phyloP scores from a whole-genome alignment of 306 rosid genomes.

The Fagus crenata region DNA sequence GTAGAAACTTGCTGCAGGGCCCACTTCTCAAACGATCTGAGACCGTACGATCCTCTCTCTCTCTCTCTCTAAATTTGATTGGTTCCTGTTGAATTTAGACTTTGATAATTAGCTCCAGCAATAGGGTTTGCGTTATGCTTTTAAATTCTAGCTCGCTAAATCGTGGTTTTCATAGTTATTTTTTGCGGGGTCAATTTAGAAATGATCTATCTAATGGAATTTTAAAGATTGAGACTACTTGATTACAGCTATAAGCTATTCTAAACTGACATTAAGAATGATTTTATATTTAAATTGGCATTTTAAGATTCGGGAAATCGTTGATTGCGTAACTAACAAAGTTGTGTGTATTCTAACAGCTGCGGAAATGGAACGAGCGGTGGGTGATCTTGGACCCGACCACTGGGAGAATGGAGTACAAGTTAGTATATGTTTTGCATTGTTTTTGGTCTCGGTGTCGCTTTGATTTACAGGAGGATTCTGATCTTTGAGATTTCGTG shows the following conservation, averaged over 20 bases:
- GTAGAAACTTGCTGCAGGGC: conserved; percentile 84
- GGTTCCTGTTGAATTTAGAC: not conserved
- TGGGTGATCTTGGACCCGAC: conserved; percentile 94
- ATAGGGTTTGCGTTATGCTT: conserved; percentile 9
- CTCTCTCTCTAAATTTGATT: not conserved
- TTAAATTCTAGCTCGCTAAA: conserved; percentile 2
- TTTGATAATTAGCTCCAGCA: not conserved
- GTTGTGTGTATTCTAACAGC: conserved; percentile 41
- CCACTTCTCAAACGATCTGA: conserved; percentile 99
- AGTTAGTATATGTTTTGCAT: conserved; percentile 53
- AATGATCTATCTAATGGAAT: not conserved
- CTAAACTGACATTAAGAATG: not conserved
- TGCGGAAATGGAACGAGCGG: conserved; percentile 95
- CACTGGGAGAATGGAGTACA: conserved; percentile 97
- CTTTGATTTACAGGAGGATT: conserved; percentile 8
- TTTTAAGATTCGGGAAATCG: not conserved
- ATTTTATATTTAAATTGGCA: not conserved
- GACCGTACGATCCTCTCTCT: conserved; percentile 54
- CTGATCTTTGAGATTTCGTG: conserved; percentile 6
- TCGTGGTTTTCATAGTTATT: not conserved
- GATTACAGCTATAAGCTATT: not conserved
- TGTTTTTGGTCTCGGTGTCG: conserved; percentile 7
- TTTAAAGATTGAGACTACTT: not conserved
- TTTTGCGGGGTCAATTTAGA: not conserved
- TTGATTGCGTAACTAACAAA: not conserved